Percentiles rank a stretch among this genome's conserved stretches.
Evolutionary conservation across 140 eudicot genomes (phyloP).

Genomic region (Oenanthe javanica): DNA sequence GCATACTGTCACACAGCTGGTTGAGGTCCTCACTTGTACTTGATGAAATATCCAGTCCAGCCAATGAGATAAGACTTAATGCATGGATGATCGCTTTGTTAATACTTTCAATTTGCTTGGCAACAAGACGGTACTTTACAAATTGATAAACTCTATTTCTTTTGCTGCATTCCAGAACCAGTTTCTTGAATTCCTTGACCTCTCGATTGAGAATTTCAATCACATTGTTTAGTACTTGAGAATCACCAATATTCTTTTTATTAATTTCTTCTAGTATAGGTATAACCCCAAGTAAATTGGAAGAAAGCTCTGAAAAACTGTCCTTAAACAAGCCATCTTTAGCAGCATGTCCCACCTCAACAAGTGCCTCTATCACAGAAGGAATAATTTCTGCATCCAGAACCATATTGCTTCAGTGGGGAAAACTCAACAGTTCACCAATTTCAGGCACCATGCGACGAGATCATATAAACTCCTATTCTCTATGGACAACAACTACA

Average conservation of each 20-base stretch:
- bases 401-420: neutral
- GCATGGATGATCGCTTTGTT: slow-evolving; percentile 49
- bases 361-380: slow-evolving; percentile 33
- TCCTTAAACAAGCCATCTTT: slow-evolving; percentile 31
- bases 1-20: slow-evolving; percentile 45
- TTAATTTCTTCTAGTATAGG: slow-evolving; percentile 49
- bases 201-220: slow-evolving; percentile 40
- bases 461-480: neutral
- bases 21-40: slow-evolving; percentile 31
- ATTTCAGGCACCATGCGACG: neutral
- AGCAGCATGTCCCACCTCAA: slow-evolving; percentile 29
- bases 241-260: slow-evolving; percentile 19
- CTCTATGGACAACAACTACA: neutral
- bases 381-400: slow-evolving; percentile 26
- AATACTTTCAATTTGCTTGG: slow-evolving; percentile 36
- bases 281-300: slow-evolving; percentile 33
- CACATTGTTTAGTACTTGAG: slow-evolving; percentile 17
- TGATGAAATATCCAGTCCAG: slow-evolving; percentile 36
- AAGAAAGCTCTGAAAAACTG: slow-evolving; percentile 39
- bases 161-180: slow-evolving; percentile 43
- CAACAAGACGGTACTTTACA: slow-evolving; percentile 31
- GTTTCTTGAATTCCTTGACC: slow-evolving; percentile 31
- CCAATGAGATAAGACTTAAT: slow-evolving; percentile 35
- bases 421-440: neutral
- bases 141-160: slow-evolving; percentile 49